Base-by-base conservation (phyloP, 192 early-diverging fungal species). In the Coemansia nantahalensis region DNA sequence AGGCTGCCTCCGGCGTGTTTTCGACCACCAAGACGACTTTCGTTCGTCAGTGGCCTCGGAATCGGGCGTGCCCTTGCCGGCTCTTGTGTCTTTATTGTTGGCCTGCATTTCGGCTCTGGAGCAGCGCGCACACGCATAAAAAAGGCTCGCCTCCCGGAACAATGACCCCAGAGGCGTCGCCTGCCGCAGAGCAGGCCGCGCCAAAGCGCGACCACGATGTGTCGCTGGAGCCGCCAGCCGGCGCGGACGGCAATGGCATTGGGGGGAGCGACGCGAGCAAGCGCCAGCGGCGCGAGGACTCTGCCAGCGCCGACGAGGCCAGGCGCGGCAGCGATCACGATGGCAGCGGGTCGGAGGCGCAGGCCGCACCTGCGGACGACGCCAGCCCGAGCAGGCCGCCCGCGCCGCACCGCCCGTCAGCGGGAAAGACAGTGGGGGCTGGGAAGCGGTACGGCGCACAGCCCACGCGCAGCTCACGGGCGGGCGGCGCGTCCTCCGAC, bases 21-120 rank as follows among this genome's bases (percentile, higher is more conserved):
- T n/a, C n/a, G n/a, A n/a, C n/a, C n/a, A n/a, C n/a, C n/a, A n/a
- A n/a, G n/a, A n/a, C n/a, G n/a, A n/a, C n/a, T n/a, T n/a, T n/a
- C n/a, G 98, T 3, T 95, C 95, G 63, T 90, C 90, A 7, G 93
- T 95, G 45, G 73, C 55, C 24, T 68, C 53, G 0, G n/a, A n/a
- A n/a, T n/a, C n/a, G n/a, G n/a, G n/a, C n/a, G n/a, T n/a, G n/a
- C n/a, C n/a, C n/a, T n/a, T n/a, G n/a, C n/a, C n/a, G n/a, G n/a
- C n/a, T n/a, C n/a, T n/a, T n/a, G n/a, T n/a, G n/a, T n/a, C n/a
- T n/a, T n/a, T n/a, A n/a, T n/a, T n/a, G n/a, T n/a, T n/a, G n/a
- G n/a, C n/a, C n/a, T n/a, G n/a, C n/a, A n/a, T n/a, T n/a, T n/a
- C n/a, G n/a, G n/a, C n/a, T n/a, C n/a, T n/a, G n/a, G n/a, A n/a